These are phyloP conservation scores for Chlorella sp. DNA, from an alignment of 139 green algal species.

Conservation along the genomic window DNA sequence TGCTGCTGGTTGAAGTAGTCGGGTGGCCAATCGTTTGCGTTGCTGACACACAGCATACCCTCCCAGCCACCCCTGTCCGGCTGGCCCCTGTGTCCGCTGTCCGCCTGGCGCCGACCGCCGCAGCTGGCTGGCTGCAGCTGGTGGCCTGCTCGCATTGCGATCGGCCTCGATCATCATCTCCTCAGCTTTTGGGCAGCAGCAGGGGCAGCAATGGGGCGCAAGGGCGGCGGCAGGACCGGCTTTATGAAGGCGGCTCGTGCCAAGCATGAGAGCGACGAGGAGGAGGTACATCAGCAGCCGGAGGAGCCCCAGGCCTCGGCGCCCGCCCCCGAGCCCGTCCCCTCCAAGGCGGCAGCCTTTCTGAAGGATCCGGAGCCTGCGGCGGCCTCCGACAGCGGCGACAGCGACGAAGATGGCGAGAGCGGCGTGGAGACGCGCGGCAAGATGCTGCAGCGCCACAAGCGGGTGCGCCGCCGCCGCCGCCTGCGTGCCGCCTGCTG, in stretches of 20 bases:
- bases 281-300: neutral
- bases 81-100: no score
- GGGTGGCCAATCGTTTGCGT: no score
- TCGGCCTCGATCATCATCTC: neutral
- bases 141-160: neutral
- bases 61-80: no score
- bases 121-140: no score
- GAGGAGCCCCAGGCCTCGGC: neutral
- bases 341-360: slow-evolving; percentile 23
- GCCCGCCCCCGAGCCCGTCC: neutral
- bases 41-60: no score
- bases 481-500: neutral
- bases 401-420: slow-evolving; percentile 26
- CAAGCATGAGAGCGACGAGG: neutral
- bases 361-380: neutral
- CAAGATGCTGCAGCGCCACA: slow-evolving; percentile 82
- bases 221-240: slow-evolving; percentile 49
- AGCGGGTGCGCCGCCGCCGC: slow-evolving; percentile 51
- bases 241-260: slow-evolving; percentile 47
- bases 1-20: no score
- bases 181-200: neutral
- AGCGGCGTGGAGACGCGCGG: slow-evolving; percentile 58
- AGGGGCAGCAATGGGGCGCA: slow-evolving; percentile 47
- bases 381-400: neutral
- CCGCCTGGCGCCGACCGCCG: no score